phyloP scores from a whole-genome alignment of 129 eudicot species.

The Flaveria linearis region DNA sequence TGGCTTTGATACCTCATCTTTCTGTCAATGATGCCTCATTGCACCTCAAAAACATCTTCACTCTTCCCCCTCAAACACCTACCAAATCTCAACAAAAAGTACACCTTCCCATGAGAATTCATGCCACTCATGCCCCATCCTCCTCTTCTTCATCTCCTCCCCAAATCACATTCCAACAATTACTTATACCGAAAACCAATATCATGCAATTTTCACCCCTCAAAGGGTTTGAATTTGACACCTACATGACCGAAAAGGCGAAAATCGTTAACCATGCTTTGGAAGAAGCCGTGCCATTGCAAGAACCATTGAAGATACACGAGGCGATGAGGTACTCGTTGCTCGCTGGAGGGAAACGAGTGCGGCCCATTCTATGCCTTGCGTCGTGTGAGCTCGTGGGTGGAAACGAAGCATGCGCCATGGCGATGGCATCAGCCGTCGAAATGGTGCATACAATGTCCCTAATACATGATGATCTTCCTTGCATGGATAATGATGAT shows the following conservation, averaged over 20 bases:
- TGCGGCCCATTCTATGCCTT: slow-evolving; percentile 57
- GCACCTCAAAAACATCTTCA: slow-evolving; percentile 15
- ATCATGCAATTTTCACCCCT: slow-evolving; percentile 6
- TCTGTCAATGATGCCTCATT: slow-evolving; percentile 25
- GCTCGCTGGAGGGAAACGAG: slow-evolving; percentile 64
- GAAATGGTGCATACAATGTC: slow-evolving; percentile 83
- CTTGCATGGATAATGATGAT: slow-evolving; percentile 76
- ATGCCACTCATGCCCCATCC: slow-evolving; percentile 26
- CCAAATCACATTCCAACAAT: slow-evolving; percentile 33
- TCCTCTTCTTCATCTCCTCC: slow-evolving; percentile 19
- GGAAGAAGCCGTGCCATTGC: slow-evolving; percentile 54
- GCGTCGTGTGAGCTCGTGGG: slow-evolving; percentile 67
- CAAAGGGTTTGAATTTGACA: slow-evolving; percentile 40
- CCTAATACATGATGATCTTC: slow-evolving; percentile 67
- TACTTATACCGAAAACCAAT: slow-evolving; percentile 18
- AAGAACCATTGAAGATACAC: slow-evolving; percentile 51
- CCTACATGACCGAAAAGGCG: slow-evolving; percentile 54
- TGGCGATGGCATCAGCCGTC: slow-evolving; percentile 52
- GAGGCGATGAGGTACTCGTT: slow-evolving; percentile 75
- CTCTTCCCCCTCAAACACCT: neutral
- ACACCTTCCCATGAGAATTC: slow-evolving; percentile 20
- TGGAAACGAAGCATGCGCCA: slow-evolving; percentile 38
- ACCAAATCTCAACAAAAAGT: slow-evolving; percentile 9
- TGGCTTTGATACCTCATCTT: slow-evolving; percentile 35
- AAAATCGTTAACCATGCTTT: slow-evolving; percentile 47